phyloP scores from a whole-genome alignment of 176 grass and related monocot species.

The Phoenix roebelenii region DNA sequence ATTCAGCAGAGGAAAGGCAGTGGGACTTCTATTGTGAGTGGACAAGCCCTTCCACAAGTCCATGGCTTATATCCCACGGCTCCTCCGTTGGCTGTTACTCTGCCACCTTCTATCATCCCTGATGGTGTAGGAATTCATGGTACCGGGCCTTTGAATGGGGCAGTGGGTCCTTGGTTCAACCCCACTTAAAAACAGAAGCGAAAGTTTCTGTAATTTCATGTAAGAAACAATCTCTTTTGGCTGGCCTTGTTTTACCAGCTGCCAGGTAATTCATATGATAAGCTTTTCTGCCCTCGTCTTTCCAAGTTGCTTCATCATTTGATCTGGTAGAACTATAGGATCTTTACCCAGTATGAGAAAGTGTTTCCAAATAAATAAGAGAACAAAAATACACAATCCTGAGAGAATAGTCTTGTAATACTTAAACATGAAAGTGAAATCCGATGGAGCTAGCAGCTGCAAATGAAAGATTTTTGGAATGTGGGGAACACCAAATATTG shows the following conservation, averaged over 20 bases:
- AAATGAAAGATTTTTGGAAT: slow-evolving; percentile 24
- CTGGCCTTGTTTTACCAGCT: slow-evolving; percentile 31
- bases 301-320: slow-evolving; percentile 37
- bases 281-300: slow-evolving; percentile 31
- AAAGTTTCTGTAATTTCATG: slow-evolving; percentile 33
- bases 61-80: slow-evolving; percentile 47
- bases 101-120: slow-evolving; percentile 50
- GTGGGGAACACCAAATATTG: too few species aligned
- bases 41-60: slow-evolving; percentile 33
- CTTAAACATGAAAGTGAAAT: slow-evolving; percentile 32
- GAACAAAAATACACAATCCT: neutral
- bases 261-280: slow-evolving; percentile 42
- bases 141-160: slow-evolving; percentile 45
- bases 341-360: slow-evolving; percentile 27
- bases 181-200: slow-evolving; percentile 29
- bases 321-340: slow-evolving; percentile 46
- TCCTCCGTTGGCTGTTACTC: slow-evolving; percentile 39
- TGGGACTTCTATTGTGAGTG: slow-evolving; percentile 37
- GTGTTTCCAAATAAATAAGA: slow-evolving; percentile 28
- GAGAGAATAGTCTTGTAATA: slow-evolving; percentile 24
- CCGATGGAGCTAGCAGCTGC: slow-evolving; percentile 55
- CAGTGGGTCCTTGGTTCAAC: slow-evolving; percentile 42
- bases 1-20: slow-evolving; percentile 60
- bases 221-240: slow-evolving; percentile 25
- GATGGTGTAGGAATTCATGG: slow-evolving; percentile 51